These are phyloP conservation scores for Neostapfia colusana DNA, from an alignment of 176 grass and related monocot species.

Conservation along the genomic window DNA sequence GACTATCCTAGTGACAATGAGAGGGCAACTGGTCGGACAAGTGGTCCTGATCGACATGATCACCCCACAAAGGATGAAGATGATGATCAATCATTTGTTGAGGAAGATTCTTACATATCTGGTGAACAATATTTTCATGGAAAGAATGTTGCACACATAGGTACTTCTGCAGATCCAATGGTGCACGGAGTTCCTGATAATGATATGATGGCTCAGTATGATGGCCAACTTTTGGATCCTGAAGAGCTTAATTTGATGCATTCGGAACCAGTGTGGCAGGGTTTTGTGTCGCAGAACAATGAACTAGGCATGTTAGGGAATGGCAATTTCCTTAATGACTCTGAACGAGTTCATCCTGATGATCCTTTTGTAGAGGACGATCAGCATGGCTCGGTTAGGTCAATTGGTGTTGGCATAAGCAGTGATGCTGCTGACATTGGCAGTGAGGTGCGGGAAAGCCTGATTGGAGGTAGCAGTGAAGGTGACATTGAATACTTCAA, in stretches of 20 bases:
- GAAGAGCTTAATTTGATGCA: conserved; percentile 99
- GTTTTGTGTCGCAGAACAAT: conserved; percentile 86
- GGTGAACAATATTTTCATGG: conserved; percentile 78
- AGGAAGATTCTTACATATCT: conserved; percentile 93
- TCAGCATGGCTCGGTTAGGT: conserved; percentile 93
- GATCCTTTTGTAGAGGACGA: conserved; percentile 96
- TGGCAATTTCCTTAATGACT: conserved; percentile 62
- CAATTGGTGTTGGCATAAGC: conserved; percentile 91
- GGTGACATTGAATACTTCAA: conserved; percentile 80
- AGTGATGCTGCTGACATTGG: conserved; percentile 97
- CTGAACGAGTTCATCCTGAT: conserved; percentile 53
- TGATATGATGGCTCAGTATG: conserved; percentile 82
- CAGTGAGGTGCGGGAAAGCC: conserved; percentile 92
- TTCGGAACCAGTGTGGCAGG: conserved; percentile 92
- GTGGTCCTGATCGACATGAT: conserved; percentile 60
- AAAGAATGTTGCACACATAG: conserved; percentile 56
- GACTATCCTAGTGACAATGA: conserved; percentile 98
- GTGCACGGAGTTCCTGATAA: conserved; percentile 57
- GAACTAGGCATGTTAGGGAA: conserved; percentile 84
- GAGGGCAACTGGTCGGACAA: conserved; percentile 60
- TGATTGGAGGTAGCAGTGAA: conserved; percentile 98
- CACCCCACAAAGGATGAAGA: conserved; percentile 72
- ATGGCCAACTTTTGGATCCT: conserved; percentile 79
- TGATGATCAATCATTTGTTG: conserved; percentile 84
- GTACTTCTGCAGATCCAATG: conserved; percentile 43